Percentiles rank a stretch among this genome's conserved stretches.
Conservation (phyloP, 2,329 filamentous ascomycete genomes). For the Magnaporthiopsis incrustans region DNA sequence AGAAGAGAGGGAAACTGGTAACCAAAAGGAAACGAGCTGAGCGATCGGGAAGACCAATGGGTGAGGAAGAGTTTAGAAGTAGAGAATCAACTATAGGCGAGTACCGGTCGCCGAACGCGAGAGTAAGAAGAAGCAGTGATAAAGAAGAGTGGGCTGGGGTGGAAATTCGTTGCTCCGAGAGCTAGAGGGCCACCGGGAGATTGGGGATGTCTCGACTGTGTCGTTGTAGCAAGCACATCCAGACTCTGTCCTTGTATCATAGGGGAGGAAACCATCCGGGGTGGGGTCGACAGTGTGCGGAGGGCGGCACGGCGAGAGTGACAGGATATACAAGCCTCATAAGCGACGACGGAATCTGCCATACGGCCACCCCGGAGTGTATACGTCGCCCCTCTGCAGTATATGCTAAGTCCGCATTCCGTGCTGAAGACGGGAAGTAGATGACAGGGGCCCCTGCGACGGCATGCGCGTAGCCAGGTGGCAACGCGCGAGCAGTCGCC, state of each 20-base stretch:
- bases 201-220: neutral
- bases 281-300: neutral
- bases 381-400: neutral
- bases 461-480: neutral
- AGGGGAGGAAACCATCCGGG: neutral
- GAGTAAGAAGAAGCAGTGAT: neutral
- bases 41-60: no score
- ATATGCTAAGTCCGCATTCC: neutral
- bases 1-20: neutral
- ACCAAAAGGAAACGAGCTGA: neutral
- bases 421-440: neutral
- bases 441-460: neutral
- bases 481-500: neutral
- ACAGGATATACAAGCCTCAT: constrained; percentile 1
- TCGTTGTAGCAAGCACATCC: neutral
- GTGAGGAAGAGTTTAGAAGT: neutral
- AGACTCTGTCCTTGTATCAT: neutral
- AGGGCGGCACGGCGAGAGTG: neutral
- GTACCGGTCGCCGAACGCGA: neutral
- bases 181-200: neutral
- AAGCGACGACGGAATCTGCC: constrained; percentile 6
- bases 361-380: constrained; percentile 1
- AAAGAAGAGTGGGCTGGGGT: neutral
- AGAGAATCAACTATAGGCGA: neutral
- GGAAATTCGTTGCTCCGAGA: neutral